These are phyloP conservation scores for Clarireedia sp. DNA, from an alignment of 2,329 filamentous ascomycete species.

Conservation along the genomic window DNA sequence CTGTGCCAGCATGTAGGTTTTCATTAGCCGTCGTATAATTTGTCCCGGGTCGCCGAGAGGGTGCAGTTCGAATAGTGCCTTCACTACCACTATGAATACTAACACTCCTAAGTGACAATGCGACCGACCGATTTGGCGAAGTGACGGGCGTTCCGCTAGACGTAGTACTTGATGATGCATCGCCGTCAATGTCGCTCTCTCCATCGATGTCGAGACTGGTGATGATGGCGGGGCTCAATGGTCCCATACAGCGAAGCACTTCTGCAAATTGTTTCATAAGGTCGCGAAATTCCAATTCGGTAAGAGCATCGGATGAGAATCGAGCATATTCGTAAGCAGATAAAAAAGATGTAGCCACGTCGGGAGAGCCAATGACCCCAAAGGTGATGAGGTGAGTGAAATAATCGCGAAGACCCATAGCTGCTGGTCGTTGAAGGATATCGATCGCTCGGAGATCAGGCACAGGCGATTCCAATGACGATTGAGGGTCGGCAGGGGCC, in stretches of 20 bases:
- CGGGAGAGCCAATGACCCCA: conserved; percentile 52
- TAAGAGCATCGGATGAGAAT: conserved; percentile 65
- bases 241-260: conserved; percentile 67
- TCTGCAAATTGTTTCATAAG: conserved; percentile 82
- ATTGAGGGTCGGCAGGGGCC: conserved; percentile 48
- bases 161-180: conserved; percentile 15
- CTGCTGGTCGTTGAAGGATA: conserved; percentile 60
- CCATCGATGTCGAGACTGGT: conserved; percentile 17
- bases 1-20: conserved; percentile 18
- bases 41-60: conserved; percentile 14
- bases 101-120: conserved; percentile 16
- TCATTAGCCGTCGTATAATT: conserved; percentile 12
- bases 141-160: conserved; percentile 17
- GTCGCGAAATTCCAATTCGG: conserved; percentile 62
- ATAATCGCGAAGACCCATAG: conserved; percentile 74
- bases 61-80: conserved; percentile 26
- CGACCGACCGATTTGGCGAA: conserved; percentile 23
- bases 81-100: conserved; percentile 22
- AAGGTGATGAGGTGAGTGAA: conserved; percentile 61
- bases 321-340: conserved; percentile 73
- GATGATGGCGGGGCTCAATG: conserved; percentile 26
- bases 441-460: conserved; percentile 62
- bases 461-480: conserved; percentile 33
- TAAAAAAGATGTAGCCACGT: conserved; percentile 54
- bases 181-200: conserved; percentile 27